Conservation (phyloP, 345 rosid species). For the Pistacia atlantica region DNA sequence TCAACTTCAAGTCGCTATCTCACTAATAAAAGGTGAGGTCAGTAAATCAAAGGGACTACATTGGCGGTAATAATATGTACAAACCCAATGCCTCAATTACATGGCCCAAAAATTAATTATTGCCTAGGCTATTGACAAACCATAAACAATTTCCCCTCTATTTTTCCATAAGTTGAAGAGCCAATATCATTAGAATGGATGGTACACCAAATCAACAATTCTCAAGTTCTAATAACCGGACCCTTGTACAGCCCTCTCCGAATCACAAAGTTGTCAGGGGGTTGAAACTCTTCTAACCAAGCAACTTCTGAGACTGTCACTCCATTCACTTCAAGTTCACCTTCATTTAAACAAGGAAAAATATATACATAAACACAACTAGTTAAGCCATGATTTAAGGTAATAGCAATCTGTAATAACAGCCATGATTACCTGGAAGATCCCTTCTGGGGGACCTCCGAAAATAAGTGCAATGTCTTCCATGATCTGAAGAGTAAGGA, state of each 20-base stretch:
- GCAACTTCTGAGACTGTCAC: conserved; percentile 48
- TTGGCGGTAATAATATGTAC: conserved; percentile 32
- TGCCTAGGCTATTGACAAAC: conserved; percentile 23
- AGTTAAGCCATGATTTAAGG: neutral
- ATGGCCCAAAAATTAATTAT: conserved; percentile 24
- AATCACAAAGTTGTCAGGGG: conserved; percentile 80
- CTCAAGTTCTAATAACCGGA: conserved; percentile 73
- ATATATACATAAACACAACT: neutral
- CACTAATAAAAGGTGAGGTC: conserved; percentile 30
- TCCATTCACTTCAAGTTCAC: conserved; percentile 63
- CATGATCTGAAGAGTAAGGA: conserved; percentile 64
- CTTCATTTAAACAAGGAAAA: conserved; percentile 35
- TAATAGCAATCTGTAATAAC: neutral
- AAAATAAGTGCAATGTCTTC: conserved; percentile 72
- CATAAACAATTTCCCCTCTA: conserved; percentile 13
- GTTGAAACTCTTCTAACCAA: conserved; percentile 88
- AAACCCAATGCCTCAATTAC: conserved; percentile 32
- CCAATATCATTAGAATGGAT: conserved; percentile 19
- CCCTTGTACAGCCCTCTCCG: conserved; percentile 69
- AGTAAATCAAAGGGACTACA: conserved; percentile 22
- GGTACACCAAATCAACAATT: conserved; percentile 26
- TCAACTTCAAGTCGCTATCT: conserved; percentile 21
- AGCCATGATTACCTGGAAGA: conserved; percentile 50
- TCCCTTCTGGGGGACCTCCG: conserved; percentile 48
- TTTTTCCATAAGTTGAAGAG: neutral